Evolutionary conservation across 495 filamentous ascomycete species (phyloP).

Genomic region (Hyaloscypha variabilis): DNA sequence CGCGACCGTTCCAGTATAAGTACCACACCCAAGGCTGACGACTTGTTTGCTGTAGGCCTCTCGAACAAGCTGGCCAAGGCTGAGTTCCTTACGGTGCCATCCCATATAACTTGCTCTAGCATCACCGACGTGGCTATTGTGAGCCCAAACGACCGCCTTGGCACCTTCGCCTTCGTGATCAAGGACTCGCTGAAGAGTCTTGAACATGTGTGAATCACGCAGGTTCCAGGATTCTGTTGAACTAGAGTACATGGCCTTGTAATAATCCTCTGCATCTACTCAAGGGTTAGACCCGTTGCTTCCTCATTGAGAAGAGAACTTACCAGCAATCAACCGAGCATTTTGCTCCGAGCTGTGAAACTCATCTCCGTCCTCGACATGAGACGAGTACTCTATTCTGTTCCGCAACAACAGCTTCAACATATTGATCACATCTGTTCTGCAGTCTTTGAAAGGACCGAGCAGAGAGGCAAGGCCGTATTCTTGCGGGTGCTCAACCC

Average conservation of each 20-base stretch:
- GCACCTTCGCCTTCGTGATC: slow-evolving; percentile 41
- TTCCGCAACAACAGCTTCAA: slow-evolving; percentile 46
- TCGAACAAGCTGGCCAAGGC: slow-evolving; percentile 59
- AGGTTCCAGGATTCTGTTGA: slow-evolving; percentile 58
- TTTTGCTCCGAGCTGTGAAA: slow-evolving; percentile 59
- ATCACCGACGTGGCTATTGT: slow-evolving; percentile 64
- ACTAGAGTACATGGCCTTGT: slow-evolving; percentile 62
- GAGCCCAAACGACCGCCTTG: slow-evolving; percentile 62
- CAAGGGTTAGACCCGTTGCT: too few species aligned
- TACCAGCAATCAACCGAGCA: slow-evolving; percentile 48
- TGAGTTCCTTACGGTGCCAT: slow-evolving; percentile 49
- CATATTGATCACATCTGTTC: slow-evolving; percentile 49
- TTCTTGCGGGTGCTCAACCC: slow-evolving; percentile 54
- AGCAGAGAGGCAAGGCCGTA: slow-evolving; percentile 53
- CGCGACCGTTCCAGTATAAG: slow-evolving; percentile 58
- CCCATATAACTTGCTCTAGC: slow-evolving; percentile 60
- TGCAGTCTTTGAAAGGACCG: slow-evolving; percentile 49
- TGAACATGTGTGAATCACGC: slow-evolving; percentile 61
- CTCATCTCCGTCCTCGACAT: slow-evolving; percentile 47
- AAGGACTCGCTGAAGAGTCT: slow-evolving; percentile 51
- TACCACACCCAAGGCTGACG: slow-evolving; percentile 55
- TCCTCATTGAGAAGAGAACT: too few species aligned
- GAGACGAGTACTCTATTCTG: slow-evolving; percentile 46
- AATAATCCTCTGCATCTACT: slow-evolving; percentile 57
- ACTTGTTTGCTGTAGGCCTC: slow-evolving; percentile 49